These are phyloP conservation scores for Acephala macrosclerotiorum DNA, from an alignment of 2,329 filamentous ascomycete species.

Conservation along the genomic window DNA sequence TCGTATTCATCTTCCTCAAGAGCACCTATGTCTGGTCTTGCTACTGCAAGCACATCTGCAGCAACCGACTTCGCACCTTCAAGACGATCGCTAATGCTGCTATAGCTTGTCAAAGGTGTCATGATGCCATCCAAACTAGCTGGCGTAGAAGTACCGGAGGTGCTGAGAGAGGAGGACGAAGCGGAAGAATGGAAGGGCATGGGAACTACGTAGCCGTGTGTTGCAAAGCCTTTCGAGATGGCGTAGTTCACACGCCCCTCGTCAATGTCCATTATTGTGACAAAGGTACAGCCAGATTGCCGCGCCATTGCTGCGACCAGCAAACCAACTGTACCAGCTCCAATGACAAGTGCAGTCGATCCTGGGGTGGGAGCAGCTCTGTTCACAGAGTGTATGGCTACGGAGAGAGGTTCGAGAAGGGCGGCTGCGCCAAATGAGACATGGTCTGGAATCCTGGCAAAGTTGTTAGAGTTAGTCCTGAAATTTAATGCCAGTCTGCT, in stretches of 20 bases:
- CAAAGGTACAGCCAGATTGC: constrained; percentile 63
- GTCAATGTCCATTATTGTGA: constrained; percentile 68
- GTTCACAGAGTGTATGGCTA: constrained; percentile 68
- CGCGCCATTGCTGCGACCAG: constrained; percentile 69
- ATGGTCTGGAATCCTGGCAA: constrained; percentile 60
- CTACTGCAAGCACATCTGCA: constrained; percentile 53
- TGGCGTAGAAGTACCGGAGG: constrained; percentile 57
- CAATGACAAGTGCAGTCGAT: constrained; percentile 67
- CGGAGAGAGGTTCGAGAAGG: constrained; percentile 67
- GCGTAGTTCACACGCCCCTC: constrained; percentile 66
- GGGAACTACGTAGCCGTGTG: constrained; percentile 63
- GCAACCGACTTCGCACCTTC: constrained; percentile 59
- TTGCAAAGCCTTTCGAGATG: constrained; percentile 64
- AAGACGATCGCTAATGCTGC: constrained; percentile 52
- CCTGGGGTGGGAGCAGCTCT: constrained; percentile 59
- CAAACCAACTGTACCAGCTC: constrained; percentile 68
- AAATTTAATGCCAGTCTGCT: constrained; percentile 33
- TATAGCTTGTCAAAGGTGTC: constrained; percentile 51
- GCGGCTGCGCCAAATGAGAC: constrained; percentile 67
- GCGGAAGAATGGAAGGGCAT: constrained; percentile 52
- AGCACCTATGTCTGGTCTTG: constrained; percentile 39
- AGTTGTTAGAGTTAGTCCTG: background rate
- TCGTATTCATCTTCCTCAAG: constrained; percentile 61
- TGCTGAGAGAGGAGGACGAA: constrained; percentile 51
- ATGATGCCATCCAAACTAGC: constrained; percentile 43